Conservation (phyloP, 495 filamentous ascomycete genomes). For the Xylaria castorea region DNA sequence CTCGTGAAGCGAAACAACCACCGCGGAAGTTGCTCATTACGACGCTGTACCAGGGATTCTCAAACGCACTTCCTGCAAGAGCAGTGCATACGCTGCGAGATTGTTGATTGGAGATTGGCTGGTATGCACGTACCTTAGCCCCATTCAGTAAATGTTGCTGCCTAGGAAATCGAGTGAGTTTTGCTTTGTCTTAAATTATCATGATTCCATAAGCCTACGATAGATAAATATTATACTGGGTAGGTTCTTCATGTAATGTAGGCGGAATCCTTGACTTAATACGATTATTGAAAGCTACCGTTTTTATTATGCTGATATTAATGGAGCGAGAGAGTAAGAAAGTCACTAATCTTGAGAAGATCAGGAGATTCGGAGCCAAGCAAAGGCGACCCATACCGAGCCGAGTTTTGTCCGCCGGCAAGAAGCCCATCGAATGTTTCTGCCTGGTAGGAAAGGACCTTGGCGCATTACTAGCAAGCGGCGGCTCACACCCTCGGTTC, state of each 20-base stretch:
- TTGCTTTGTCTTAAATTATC: not conserved
- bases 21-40: constrained; percentile 21
- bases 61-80: not conserved
- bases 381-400: not conserved
- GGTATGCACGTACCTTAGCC: not conserved
- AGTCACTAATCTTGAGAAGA: not conserved
- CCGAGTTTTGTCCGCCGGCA: not conserved
- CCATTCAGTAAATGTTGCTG: not conserved
- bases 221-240: not conserved
- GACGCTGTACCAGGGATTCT: constrained; percentile 1
- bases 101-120: not conserved
- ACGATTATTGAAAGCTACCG: not conserved
- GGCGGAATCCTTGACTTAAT: no score
- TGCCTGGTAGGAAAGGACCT: not conserved
- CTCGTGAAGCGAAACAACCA: constrained; percentile 28
- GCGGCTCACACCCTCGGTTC: not conserved
- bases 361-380: not conserved
- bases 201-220: not conserved
- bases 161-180: not conserved
- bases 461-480: no score
- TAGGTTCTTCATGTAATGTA: not conserved
- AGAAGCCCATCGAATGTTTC: not conserved
- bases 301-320: not conserved
- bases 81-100: constrained; percentile 20
- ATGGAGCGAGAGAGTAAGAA: not conserved